Conservation (phyloP, 129 eudicot genomes). For the Centaurea solstitialis region DNA sequence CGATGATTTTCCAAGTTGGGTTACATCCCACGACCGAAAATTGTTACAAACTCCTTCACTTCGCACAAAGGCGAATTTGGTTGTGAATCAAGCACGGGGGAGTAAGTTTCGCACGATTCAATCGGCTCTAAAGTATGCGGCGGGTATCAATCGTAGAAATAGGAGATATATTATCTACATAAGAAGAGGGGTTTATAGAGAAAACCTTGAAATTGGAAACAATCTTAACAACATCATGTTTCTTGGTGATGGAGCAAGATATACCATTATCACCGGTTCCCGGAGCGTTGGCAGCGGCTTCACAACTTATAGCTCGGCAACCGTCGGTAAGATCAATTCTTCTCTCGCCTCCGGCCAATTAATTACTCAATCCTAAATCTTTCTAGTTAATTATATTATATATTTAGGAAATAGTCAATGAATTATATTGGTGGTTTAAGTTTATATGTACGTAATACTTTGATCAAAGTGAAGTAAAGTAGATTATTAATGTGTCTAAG, state of each 20-base stretch:
- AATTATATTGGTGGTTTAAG: not conserved
- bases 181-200: slow-evolving; percentile 47
- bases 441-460: slow-evolving; percentile 25
- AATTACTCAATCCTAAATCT: not conserved
- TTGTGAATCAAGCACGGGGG: slow-evolving; percentile 53
- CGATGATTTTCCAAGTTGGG: slow-evolving; percentile 48
- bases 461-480: slow-evolving; percentile 40
- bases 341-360: not conserved
- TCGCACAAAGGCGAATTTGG: slow-evolving; percentile 41
- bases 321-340: slow-evolving; percentile 40
- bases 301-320: slow-evolving; percentile 58
- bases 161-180: slow-evolving; percentile 48
- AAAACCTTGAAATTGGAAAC: slow-evolving; percentile 42
- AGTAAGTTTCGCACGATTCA: slow-evolving; percentile 46
- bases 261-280: slow-evolving; percentile 51
- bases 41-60: slow-evolving; percentile 37
- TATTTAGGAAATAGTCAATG: not conserved
- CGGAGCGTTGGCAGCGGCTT: slow-evolving; percentile 47
- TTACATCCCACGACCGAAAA: slow-evolving; percentile 39
- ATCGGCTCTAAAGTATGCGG: slow-evolving; percentile 53
- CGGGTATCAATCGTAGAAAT: slow-evolving; percentile 35
- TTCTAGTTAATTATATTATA: not conserved
- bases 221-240: slow-evolving; percentile 49
- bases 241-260: slow-evolving; percentile 50
- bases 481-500: slow-evolving; percentile 16